phyloP scores from a whole-genome alignment of 441 rosid species.

The Pelargonium australe region DNA sequence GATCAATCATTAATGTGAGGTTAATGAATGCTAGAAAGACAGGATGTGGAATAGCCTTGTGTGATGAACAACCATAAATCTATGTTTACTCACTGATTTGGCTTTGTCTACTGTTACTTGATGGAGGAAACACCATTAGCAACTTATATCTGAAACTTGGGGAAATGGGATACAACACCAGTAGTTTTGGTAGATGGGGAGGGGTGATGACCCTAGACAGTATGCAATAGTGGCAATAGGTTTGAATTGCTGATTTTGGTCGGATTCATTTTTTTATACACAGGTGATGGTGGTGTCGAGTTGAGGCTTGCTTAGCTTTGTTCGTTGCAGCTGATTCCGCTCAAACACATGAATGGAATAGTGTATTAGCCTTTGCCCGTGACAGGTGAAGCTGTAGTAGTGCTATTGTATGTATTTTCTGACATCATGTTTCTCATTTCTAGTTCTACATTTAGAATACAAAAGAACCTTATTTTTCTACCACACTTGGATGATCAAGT shows the following conservation, averaged over 20 bases:
- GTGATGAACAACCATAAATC: too few species aligned
- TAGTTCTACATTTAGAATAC: background rate
- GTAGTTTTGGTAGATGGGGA: background rate
- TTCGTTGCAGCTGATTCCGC: background rate
- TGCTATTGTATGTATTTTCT: background rate
- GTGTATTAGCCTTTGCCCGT: background rate
- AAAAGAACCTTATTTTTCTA: background rate
- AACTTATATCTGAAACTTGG: background rate
- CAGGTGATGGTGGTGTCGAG: too few species aligned
- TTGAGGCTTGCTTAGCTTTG: too few species aligned
- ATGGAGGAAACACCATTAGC: too few species aligned
- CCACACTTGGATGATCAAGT: background rate
- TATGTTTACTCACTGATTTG: too few species aligned
- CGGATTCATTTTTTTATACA: background rate
- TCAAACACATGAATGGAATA: background rate
- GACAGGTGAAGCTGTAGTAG: background rate
- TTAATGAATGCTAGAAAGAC: too few species aligned
- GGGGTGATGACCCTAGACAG: background rate
- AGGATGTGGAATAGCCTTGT: too few species aligned
- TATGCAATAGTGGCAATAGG: background rate
- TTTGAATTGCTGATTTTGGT: background rate
- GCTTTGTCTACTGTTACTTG: too few species aligned
- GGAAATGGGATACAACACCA: background rate
- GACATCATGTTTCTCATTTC: background rate
- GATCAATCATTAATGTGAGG: too few species aligned